Evolutionary conservation across 768 basidiomycete species (phyloP).

Genomic region (Mycena capillaripes): DNA sequence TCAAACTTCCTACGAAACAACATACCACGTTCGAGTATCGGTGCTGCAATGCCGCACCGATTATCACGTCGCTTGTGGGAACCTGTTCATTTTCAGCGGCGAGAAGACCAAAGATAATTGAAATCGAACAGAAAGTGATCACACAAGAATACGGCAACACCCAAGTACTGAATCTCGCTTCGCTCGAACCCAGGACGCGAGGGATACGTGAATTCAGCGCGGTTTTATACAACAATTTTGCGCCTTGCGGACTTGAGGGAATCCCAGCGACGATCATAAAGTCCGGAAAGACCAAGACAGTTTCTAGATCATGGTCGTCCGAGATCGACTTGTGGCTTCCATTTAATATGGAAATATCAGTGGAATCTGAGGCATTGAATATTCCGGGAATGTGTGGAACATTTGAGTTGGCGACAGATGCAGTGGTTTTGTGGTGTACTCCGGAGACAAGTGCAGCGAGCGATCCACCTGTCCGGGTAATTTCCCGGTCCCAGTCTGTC

Average conservation of each 20-base stretch:
- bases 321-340: slow-evolving; percentile 84
- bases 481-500: slow-evolving; percentile 88
- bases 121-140: slow-evolving; percentile 80
- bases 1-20: slow-evolving; percentile 23
- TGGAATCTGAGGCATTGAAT: slow-evolving; percentile 68
- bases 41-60: slow-evolving; percentile 89
- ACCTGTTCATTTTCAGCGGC: slow-evolving; percentile 59
- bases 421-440: slow-evolving; percentile 33
- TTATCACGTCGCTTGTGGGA: slow-evolving; percentile 96
- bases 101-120: neutral
- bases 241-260: slow-evolving; percentile 71
- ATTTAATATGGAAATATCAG: slow-evolving; percentile 80
- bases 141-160: slow-evolving; percentile 91
- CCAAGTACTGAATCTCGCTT: slow-evolving; percentile 74
- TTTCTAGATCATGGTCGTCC: slow-evolving; percentile 73
- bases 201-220: slow-evolving; percentile 73
- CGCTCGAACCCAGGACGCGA: slow-evolving; percentile 58
- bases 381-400: slow-evolving; percentile 63
- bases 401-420: slow-evolving; percentile 42
- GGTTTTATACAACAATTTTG: slow-evolving; percentile 74
- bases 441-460: slow-evolving; percentile 67
- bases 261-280: slow-evolving; percentile 88
- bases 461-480: slow-evolving; percentile 77
- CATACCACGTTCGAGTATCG: slow-evolving; percentile 82
- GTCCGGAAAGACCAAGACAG: slow-evolving; percentile 95